These are phyloP conservation scores for Coemansia sp. DNA, from an alignment of 192 early-diverging fungal species.

Conservation along the genomic window DNA sequence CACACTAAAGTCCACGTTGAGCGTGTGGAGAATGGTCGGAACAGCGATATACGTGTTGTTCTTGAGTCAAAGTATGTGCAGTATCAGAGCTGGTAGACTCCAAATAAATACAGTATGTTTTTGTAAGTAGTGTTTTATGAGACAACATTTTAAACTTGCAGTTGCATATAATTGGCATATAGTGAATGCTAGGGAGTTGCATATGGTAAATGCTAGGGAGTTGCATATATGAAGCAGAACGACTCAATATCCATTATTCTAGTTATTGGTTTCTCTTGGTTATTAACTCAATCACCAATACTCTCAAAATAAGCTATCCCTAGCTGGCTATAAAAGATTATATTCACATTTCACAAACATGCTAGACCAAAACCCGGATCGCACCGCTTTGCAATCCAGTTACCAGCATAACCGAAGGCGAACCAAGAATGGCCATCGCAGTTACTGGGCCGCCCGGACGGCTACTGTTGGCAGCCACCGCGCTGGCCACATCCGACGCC, in stretches of 20 bases:
- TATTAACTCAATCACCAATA: no score
- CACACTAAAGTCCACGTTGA: slow-evolving; percentile 41
- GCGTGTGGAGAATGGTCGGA: slow-evolving; percentile 26
- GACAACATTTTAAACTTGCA: no score
- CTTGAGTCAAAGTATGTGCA: slow-evolving; percentile 35
- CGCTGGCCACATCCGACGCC: slow-evolving; percentile 12
- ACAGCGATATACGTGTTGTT: slow-evolving; percentile 21
- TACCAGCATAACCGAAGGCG: slow-evolving; percentile 38
- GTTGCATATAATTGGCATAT: no score
- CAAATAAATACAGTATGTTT: not conserved
- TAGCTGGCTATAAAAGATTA: no score
- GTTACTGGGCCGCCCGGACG: slow-evolving; percentile 34
- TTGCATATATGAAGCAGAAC: no score
- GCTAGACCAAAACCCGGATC: slow-evolving; percentile 24
- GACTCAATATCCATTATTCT: no score
- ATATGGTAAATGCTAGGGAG: no score
- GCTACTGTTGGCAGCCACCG: slow-evolving; percentile 25
- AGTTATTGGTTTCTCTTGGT: no score
- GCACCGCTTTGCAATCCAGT: slow-evolving; percentile 38
- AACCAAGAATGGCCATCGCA: slow-evolving; percentile 19
- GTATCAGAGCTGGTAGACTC: slow-evolving; percentile 42
- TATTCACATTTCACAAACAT: not conserved
- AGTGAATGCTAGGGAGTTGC: no score
- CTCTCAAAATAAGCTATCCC: no score
- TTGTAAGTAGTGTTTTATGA: not conserved